Percentiles rank a stretch among this genome's conserved stretches.
These are phyloP conservation scores for Xylaria sp. DNA, from an alignment of 2,329 filamentous ascomycete species.

Conservation along the genomic window DNA sequence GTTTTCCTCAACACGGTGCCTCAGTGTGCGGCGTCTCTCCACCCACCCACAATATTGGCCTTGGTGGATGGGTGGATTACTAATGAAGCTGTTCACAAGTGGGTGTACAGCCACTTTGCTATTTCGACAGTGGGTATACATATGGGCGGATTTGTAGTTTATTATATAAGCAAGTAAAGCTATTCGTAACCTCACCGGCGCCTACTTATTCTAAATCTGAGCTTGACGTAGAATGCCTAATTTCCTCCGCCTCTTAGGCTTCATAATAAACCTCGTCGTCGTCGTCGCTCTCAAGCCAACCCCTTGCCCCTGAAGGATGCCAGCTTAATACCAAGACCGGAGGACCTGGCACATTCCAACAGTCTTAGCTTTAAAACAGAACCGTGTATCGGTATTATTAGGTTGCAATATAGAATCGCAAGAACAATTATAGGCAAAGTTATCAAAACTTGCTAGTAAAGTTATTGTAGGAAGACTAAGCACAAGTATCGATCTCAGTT, in stretches of 20 bases:
- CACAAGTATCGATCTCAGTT: constrained; percentile 30
- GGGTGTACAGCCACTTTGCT: too few relatives aligned
- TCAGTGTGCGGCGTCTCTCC: too few relatives aligned
- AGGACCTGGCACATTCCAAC: background rate
- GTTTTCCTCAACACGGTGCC: too few relatives aligned
- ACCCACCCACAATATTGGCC: too few relatives aligned
- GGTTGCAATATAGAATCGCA: background rate
- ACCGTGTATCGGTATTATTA: background rate
- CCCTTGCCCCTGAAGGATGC: background rate
- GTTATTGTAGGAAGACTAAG: background rate
- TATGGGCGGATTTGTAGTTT: background rate
- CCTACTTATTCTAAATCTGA: background rate
- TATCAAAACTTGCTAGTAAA: background rate
- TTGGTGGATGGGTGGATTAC: background rate
- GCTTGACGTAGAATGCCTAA: background rate
- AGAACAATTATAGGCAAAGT: constrained; percentile 10
- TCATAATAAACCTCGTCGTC: constrained; percentile 17
- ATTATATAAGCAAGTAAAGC: constrained; percentile 11
- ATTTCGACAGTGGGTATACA: too few relatives aligned
- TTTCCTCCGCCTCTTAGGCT: background rate
- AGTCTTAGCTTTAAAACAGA: background rate
- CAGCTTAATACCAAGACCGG: background rate
- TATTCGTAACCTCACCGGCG: constrained; percentile 1
- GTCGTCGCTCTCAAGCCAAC: background rate
- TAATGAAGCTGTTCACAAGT: too few relatives aligned